Conservation (phyloP, 1,284 basidiomycete genomes). For the Cutaneotrichosporon sp. region DNA sequence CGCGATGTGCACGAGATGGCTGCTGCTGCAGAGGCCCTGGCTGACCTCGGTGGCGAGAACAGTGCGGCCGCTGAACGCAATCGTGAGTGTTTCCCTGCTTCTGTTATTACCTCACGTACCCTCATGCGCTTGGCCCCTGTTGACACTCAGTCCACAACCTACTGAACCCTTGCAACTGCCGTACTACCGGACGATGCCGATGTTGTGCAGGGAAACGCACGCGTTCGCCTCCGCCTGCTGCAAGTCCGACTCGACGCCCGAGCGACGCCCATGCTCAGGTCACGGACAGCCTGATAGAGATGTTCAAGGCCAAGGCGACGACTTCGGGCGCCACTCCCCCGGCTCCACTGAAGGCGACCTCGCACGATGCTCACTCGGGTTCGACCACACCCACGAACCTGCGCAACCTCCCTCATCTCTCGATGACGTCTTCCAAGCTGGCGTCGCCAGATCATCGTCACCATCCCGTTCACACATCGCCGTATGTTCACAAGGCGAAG, state of each 20-base stretch:
- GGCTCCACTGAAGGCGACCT: not conserved
- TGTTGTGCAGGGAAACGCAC: conserved; percentile 59
- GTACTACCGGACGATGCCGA: conserved; percentile 53
- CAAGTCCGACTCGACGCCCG: not conserved
- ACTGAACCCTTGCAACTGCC: conserved; percentile 55
- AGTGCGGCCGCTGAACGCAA: conserved; percentile 37
- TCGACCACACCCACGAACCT: conserved; percentile 21
- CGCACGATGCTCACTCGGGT: conserved; percentile 13
- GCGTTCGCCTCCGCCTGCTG: conserved; percentile 9
- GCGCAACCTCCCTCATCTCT: conserved; percentile 13
- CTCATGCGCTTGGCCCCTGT: not conserved
- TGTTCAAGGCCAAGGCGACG: conserved; percentile 38
- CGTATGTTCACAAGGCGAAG: conserved; percentile 51
- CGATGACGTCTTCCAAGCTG: conserved; percentile 21
- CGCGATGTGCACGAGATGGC: conserved; percentile 53
- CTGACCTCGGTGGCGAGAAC: conserved; percentile 32
- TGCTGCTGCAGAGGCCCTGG: conserved; percentile 48
- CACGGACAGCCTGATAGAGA: conserved; percentile 37
- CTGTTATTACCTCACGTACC: not conserved
- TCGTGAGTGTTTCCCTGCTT: conserved; percentile 28
- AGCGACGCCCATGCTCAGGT: conserved; percentile 19
- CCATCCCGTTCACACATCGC: conserved; percentile 48
- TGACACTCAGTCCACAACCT: conserved; percentile 36
- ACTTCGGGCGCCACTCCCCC: conserved; percentile 10
- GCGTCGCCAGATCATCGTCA: conserved; percentile 42